A percentile compares a stretch with the other conserved stretches of the same genome.
These are phyloP conservation scores for Rubia tinctorum DNA, from an alignment of 305 asterid genomes.

Conservation along the genomic window DNA sequence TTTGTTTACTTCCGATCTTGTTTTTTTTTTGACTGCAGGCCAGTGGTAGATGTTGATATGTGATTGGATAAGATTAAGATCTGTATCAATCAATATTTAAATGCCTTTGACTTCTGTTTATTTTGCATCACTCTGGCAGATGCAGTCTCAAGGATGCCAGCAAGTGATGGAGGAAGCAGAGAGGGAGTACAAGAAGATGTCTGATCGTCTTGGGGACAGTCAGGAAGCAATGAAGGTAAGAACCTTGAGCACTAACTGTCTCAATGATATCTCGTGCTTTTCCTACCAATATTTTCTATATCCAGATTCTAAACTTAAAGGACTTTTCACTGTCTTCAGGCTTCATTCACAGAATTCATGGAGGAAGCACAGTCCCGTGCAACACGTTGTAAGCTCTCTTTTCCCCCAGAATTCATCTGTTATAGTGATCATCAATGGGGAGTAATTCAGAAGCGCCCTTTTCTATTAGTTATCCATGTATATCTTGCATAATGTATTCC, in stretches of 20 bases:
- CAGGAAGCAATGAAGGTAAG: slow-evolving; percentile 79
- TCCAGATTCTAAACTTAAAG: slow-evolving; percentile 17
- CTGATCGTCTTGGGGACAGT: slow-evolving; percentile 60
- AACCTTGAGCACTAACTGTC: slow-evolving; percentile 8
- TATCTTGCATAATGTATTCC: neutral
- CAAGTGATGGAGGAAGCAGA: slow-evolving; percentile 74
- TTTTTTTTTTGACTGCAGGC: neutral
- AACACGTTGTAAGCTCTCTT: slow-evolving; percentile 59
- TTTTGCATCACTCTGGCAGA: slow-evolving; percentile 37
- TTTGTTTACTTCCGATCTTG: neutral
- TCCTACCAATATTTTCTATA: slow-evolving; percentile 4
- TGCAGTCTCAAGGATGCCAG: slow-evolving; percentile 77
- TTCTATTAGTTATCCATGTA: neutral
- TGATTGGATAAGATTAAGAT: neutral
- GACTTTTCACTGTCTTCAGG: slow-evolving; percentile 41
- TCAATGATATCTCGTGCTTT: slow-evolving; percentile 6
- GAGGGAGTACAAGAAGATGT: slow-evolving; percentile 62
- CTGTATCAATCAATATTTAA: neutral
- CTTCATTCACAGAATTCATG: slow-evolving; percentile 63
- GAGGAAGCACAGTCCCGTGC: slow-evolving; percentile 66
- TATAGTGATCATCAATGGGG: neutral
- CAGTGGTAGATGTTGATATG: neutral
- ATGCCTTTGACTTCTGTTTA: slow-evolving; percentile 11
- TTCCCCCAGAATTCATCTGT: neutral
- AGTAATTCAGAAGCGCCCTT: neutral